Evolutionary conservation across 768 basidiomycete species (phyloP).

Genomic region (Tulasnella sp.): DNA sequence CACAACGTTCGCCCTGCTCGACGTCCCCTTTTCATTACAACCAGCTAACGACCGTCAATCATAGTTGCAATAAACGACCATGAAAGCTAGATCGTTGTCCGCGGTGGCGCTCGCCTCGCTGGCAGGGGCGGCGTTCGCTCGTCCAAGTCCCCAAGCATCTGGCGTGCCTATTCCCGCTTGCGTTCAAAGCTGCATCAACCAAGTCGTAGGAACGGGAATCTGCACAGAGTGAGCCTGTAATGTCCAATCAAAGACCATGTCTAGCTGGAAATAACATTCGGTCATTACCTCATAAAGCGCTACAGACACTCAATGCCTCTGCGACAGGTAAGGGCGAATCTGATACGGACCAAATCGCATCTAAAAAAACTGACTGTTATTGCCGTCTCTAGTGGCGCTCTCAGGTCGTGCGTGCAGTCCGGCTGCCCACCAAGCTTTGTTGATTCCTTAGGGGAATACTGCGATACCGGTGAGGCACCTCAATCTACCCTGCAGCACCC

Average conservation of each 20-base stretch:
- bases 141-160: background rate
- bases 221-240: background rate
- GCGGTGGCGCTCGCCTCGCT: background rate
- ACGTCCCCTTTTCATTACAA: background rate
- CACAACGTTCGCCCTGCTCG: background rate
- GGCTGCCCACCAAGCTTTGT: conserved; percentile 13
- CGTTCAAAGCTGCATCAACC: background rate
- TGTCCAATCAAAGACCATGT: background rate
- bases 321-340: background rate
- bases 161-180: background rate
- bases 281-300: background rate
- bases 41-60: background rate
- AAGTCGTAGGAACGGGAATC: background rate
- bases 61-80: background rate
- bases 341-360: background rate
- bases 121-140: background rate
- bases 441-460: background rate
- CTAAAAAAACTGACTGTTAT: background rate
- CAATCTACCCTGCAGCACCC: no score
- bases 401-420: background rate
- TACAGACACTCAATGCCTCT: background rate
- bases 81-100: background rate
- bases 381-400: background rate
- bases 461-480: background rate
- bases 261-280: background rate